Evolutionary conservation across 2,329 filamentous ascomycete genomes (phyloP), one percentile per base, ranked within the genome.

Genomic region (Cladophialophora immunda): DNA sequence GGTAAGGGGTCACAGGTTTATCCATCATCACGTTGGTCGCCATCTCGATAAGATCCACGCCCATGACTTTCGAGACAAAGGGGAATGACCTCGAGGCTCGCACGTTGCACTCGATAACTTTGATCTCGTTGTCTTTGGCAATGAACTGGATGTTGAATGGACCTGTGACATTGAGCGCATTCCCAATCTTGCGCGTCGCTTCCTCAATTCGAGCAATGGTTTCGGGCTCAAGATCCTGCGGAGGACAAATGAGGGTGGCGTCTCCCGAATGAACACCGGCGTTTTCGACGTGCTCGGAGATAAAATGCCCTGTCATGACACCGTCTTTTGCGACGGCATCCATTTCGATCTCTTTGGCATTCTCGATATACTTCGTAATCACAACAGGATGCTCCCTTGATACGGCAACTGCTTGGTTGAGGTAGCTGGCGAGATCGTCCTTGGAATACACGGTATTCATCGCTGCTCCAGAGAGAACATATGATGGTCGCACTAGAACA

Each of bases 101-200:
- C 68, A 98, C 95, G 76, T 99, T 99, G 82, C 95, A 98, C 82
- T 99, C 95, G 71, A 99, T 99, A 72, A 99, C 95, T 85, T 98
- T 98, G 85, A 99, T 98, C 73, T 98, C 94, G 78, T 98, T 98
- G 79, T 98, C 94, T 84, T 98, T 98, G 75, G 95, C 95, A 75
- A 99, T 99, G 83, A 99, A 98, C 79, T 99, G 95, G 70, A 99
- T 99, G 82, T 99, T 99, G 87, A 91, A 97, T 25, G 95, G 95
- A 58, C 95, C 95, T 47, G 95, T 98, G 64, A 99, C 91, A 78
- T 98, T 97, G 66, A 98, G 86, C 17, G 95, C 94, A 69, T 91
- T 90, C 72, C 91, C 95, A 74, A 99, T 98, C 86, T 98, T 98
- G 73, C 90, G 87, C 15, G 95, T 98, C 2, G 95, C 95, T 78